These are phyloP conservation scores for Chaetomiaceae sp. DNA, from an alignment of 2,329 filamentous ascomycete genomes.

Conservation along the genomic window DNA sequence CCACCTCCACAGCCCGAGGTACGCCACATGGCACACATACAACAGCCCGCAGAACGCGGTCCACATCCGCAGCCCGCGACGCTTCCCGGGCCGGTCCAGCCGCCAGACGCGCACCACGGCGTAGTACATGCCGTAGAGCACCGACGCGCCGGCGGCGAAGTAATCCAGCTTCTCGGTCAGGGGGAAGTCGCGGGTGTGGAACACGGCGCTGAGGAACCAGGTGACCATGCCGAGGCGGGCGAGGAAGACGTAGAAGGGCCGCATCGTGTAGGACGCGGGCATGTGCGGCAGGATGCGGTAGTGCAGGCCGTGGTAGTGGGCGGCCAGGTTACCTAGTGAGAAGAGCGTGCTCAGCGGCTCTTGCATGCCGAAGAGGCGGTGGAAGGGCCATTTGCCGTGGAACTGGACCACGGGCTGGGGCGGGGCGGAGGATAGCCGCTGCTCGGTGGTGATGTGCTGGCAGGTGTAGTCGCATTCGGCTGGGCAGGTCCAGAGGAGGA, in stretches of 20 bases:
- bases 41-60: slow-evolving; percentile 64
- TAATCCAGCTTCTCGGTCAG: slow-evolving; percentile 94
- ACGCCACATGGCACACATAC: slow-evolving; percentile 73
- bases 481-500: slow-evolving; percentile 88
- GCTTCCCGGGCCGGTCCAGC: slow-evolving; percentile 54
- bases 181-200: slow-evolving; percentile 83
- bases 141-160: slow-evolving; percentile 83
- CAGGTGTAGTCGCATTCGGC: slow-evolving; percentile 97
- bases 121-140: slow-evolving; percentile 89
- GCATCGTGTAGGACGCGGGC: slow-evolving; percentile 67
- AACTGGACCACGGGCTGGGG: slow-evolving; percentile 73
- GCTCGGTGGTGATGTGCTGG: slow-evolving; percentile 82
- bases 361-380: slow-evolving; percentile 85
- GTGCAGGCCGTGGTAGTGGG: slow-evolving; percentile 72
- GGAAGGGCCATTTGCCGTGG: slow-evolving; percentile 98
- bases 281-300: slow-evolving; percentile 65
- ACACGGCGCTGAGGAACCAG: slow-evolving; percentile 86
- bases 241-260: slow-evolving; percentile 74
- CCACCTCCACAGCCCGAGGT: slow-evolving; percentile 81
- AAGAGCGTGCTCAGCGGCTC: slow-evolving; percentile 93
- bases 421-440: slow-evolving; percentile 56
- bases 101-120: slow-evolving; percentile 76
- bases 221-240: slow-evolving; percentile 75
- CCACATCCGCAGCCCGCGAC: slow-evolving; percentile 64
- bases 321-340: slow-evolving; percentile 83